Evolutionary conservation across 306 rosid species (phyloP), one percentile per base, ranked within the genome.

Genomic region (Acacia melanoxylon): DNA sequence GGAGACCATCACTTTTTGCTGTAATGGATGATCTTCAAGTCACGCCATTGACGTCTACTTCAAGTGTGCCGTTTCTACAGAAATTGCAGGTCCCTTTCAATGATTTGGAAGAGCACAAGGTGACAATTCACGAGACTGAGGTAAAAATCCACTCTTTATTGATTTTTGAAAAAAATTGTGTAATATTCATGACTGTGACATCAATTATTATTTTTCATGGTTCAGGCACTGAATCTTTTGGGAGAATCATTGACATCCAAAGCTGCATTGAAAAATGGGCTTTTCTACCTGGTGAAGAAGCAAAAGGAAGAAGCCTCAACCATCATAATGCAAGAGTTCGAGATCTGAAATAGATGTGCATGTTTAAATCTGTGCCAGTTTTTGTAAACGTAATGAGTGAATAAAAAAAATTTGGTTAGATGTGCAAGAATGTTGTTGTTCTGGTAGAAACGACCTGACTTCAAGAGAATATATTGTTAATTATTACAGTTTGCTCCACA

Each of bases 91-190:
- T 77, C 15, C 72, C 81, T 10, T 56, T 83, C 40, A 86, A 83
- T 49, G 89, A 80, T 73, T 58, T 86, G 25, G 87, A 86, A 75
- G 85, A 80, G 61, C 87, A 86, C 29, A 58, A 29, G 44, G 80
- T 80, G 59, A 48, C 66, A 31, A 65, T 83, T 19, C 59, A 52
- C 10, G 6, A 19, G 22, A 52, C 22, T 52, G 59, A 52, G 59
- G 59, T 49, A 15, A 15, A 15, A 49, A 0, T 52, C 0, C 1
- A 19, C 24, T 52, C 56, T 49, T 49, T 6, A 14, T 6, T 16
- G 56, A 49, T 49, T 48, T 48, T 0, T 48, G 17, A 19, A 13
- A 48, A 12, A 56, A n/a, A n/a, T 8, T 8, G 7, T 8, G 62
- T 20, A 7, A 54, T 54, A 4, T 54, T 54, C 12, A n/a, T 52